Conservation (phyloP, 225 moss, liverwort and hornwort genomes). For the Physcomitrium patens region DNA sequence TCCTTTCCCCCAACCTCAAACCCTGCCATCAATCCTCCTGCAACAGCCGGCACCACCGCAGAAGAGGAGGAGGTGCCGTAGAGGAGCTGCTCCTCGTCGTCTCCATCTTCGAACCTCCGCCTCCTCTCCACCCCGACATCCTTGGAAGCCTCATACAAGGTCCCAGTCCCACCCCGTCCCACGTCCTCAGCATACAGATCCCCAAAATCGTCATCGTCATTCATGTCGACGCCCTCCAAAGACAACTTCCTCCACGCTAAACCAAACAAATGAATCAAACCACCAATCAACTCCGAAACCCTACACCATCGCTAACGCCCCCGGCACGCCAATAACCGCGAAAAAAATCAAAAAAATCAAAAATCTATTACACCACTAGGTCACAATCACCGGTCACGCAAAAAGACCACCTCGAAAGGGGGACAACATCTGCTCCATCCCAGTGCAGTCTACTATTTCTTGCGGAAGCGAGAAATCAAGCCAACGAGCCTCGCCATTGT, state of each 20-base stretch:
- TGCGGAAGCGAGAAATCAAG: too few relatives aligned
- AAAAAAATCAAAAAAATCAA: not conserved
- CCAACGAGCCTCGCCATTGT: too few relatives aligned
- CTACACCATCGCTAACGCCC: constrained; percentile 37
- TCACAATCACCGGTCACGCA: not conserved
- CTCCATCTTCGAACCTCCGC: constrained; percentile 24
- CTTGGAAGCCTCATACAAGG: constrained; percentile 56
- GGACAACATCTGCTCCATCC: too few relatives aligned
- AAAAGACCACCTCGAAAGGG: too few relatives aligned
- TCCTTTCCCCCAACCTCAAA: constrained; percentile 78
- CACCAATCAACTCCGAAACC: constrained; percentile 30
- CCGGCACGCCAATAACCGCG: too few relatives aligned
- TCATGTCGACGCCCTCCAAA: constrained; percentile 54
- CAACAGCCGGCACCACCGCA: constrained; percentile 31
- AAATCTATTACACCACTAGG: constrained; percentile 42
- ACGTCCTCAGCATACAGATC: constrained; percentile 92
- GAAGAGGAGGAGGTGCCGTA: constrained; percentile 69
- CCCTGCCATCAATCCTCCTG: constrained; percentile 23
- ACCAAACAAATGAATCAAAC: not conserved
- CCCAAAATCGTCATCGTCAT: constrained; percentile 97
- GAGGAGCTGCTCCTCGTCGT: constrained; percentile 81
- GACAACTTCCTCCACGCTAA: constrained; percentile 2
- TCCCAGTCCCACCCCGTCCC: constrained; percentile 50
- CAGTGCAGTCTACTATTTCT: too few relatives aligned
- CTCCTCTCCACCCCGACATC: constrained; percentile 32